Percentiles rank a stretch among this genome's conserved stretches.
phyloP scores from a whole-genome alignment of 306 rosid species.

The Trifolium fragiferum region DNA sequence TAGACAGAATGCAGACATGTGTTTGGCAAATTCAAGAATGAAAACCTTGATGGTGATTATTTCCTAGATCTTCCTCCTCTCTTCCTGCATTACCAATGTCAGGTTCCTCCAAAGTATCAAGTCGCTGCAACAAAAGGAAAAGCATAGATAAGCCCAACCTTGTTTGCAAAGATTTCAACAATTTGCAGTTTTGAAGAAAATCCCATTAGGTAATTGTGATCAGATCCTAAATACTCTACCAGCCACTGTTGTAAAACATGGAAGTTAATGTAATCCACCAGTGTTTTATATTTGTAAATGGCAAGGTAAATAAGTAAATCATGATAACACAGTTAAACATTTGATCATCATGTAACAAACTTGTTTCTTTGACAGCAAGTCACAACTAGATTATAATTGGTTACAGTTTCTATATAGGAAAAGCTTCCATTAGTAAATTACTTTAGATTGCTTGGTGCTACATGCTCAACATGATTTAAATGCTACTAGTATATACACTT shows the following conservation, averaged over 20 bases:
- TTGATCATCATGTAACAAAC: slow-evolving; percentile 7
- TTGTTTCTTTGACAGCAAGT: not conserved
- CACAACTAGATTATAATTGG: not conserved
- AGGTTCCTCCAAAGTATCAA: slow-evolving; percentile 23
- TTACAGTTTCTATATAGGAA: not conserved
- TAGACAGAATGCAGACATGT: slow-evolving; percentile 4
- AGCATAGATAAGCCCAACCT: slow-evolving; percentile 23
- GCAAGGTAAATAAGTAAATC: slow-evolving; percentile 13
- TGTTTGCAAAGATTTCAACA: slow-evolving; percentile 19
- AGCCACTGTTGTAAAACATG: no score
- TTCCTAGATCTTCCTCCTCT: slow-evolving; percentile 42
- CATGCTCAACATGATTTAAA: slow-evolving; percentile 9
- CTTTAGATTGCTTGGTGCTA: not conserved
- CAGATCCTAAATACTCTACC: not conserved
- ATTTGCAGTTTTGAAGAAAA: not conserved
- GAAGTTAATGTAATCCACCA: slow-evolving; percentile 1
- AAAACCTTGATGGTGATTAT: slow-evolving; percentile 72
- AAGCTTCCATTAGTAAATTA: slow-evolving; percentile 11
- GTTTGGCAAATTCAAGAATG: slow-evolving; percentile 29
- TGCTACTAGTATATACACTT: not conserved
- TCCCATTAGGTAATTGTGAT: not conserved
- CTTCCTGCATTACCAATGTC: no score
- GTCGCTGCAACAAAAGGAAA: not conserved
- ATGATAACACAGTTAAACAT: not conserved
- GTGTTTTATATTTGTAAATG: slow-evolving; percentile 7